Base-by-base conservation (phyloP, 2,329 filamentous ascomycete genomes). In the Hymenotorrendiella dingleyae region DNA sequence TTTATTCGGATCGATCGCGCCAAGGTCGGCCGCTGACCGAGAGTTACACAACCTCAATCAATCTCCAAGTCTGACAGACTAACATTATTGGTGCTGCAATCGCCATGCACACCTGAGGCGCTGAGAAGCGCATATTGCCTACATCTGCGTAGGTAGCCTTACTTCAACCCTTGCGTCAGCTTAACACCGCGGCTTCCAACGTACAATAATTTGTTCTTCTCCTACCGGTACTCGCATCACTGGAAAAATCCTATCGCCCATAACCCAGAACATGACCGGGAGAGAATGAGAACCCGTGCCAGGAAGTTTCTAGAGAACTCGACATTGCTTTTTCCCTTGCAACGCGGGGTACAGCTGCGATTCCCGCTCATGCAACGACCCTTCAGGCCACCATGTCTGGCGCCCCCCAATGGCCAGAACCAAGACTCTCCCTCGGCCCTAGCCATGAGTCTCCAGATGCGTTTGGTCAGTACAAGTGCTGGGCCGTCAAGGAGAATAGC, bases 401-500 rank as follows among this genome's bases (percentile, higher is more conserved):
- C 23, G 26, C 29, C 19, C 35, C 38, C 12, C 23, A 42, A 27
- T 43, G 41, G 41, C 24, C 41, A 22, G 27, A 43, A 20, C 46
- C 50, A 42, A 44, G 49, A 24, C 35, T 49, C 9, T 49, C 48
- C 10, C 37, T 48, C 17, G 48, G 46, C 10, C 17, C 36, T 2
- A 34, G 24, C 14, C 36, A 29, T 34, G 21, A n/a, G 9, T 45
- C 48, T 16, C 7, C 48, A 20, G 46, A 46, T 26, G 6, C 37
- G 2, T 26, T 47, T 3, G 43, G 36, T 4, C 33, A 22, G 19
- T 43, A 46, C 35, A 49, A 45, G 14, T 47, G 40, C 33, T 53
- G 50, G 50, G 19, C 29, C 11, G 5, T 53, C 23, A 48, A 47
- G 29, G 49, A 49, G 10, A 37, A 48, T 11, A 53, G 50, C 36